Percentiles rank a stretch among this genome's conserved stretches.
phyloP scores from a whole-genome alignment of 2,329 filamentous ascomycete species.

The Aspergillus arachidicola region DNA sequence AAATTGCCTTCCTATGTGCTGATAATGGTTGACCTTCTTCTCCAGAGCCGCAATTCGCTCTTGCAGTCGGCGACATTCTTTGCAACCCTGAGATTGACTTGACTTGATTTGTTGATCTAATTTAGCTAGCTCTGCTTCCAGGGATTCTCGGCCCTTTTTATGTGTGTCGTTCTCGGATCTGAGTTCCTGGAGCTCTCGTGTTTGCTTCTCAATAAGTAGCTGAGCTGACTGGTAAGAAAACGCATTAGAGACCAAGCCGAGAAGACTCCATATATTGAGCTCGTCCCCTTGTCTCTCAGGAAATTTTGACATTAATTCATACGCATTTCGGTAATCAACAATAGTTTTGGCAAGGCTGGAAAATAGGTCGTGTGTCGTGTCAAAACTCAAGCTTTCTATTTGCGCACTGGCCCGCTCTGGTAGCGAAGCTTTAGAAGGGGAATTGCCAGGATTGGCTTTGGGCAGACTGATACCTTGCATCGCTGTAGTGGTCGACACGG shows the following conservation, averaged over 20 bases:
- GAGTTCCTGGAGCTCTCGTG: background rate
- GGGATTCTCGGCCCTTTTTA: background rate
- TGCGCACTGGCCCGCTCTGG: background rate
- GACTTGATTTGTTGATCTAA: background rate
- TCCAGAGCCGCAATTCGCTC: background rate
- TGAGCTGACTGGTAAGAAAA: background rate
- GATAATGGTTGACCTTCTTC: too few relatives aligned
- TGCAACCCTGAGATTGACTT: background rate
- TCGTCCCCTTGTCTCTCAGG: background rate
- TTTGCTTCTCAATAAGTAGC: background rate
- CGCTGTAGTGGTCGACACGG: background rate
- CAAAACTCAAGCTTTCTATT: background rate
- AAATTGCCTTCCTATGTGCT: background rate
- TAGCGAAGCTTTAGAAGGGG: background rate
- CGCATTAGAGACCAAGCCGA: background rate
- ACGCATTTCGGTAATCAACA: background rate
- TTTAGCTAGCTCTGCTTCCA: background rate
- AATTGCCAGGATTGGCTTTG: background rate
- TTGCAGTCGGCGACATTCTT: background rate
- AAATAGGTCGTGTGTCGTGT: background rate
- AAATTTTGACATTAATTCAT: background rate
- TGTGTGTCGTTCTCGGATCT: background rate
- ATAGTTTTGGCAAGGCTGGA: background rate
- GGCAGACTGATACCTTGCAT: background rate
- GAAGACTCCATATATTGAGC: background rate